Percentiles rank a stretch among this genome's conserved stretches.
phyloP scores from a whole-genome alignment of 495 filamentous ascomycete genomes.

The Penicillium herquei region DNA sequence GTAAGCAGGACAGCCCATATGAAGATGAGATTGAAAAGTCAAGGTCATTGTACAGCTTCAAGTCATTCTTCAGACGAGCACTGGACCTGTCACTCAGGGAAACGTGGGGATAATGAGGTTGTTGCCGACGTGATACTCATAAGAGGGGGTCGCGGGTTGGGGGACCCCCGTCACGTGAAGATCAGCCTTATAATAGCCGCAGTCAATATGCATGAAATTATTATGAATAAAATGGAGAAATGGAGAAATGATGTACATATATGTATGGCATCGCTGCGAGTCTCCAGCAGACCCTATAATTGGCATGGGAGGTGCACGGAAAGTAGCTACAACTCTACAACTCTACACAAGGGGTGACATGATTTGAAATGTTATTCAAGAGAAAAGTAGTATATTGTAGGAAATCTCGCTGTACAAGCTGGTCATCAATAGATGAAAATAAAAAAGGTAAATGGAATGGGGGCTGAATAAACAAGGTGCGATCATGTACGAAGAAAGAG shows the following conservation, averaged over 20 bases:
- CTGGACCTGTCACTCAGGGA: conserved; percentile 18
- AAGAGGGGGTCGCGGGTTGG: conserved; percentile 16
- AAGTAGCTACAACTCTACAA: too few relatives aligned
- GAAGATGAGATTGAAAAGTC: conserved; percentile 16
- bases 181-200: conserved; percentile 12
- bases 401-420: conserved; percentile 23
- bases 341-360: too few relatives aligned
- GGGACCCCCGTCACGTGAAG: conserved; percentile 13
- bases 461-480: background rate
- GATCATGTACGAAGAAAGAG: background rate
- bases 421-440: conserved; percentile 11
- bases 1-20: conserved; percentile 26
- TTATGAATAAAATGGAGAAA: background rate
- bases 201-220: background rate
- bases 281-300: background rate
- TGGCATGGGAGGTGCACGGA: too few relatives aligned
- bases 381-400: conserved; percentile 12
- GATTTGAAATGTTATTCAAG: background rate
- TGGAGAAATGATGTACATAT: background rate
- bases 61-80: conserved; percentile 23
- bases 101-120: conserved; percentile 19
- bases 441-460: conserved; percentile 11
- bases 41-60: conserved; percentile 33
- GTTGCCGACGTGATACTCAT: conserved; percentile 22
- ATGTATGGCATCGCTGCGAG: too few relatives aligned